Conservation (phyloP, 1,139 yeast species). For the Candida sanyaensis region DNA sequence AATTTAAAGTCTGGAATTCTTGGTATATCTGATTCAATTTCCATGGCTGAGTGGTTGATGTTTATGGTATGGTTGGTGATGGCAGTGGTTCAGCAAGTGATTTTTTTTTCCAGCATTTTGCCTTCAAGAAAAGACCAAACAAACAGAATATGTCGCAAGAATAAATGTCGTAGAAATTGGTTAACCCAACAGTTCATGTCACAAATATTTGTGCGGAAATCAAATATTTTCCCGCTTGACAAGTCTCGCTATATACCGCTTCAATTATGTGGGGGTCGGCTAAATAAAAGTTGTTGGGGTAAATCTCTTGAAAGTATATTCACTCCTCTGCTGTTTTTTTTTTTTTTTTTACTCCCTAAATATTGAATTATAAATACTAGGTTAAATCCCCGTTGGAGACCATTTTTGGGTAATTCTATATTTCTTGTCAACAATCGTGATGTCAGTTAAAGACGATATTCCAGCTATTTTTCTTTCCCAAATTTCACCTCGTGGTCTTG, state of each 20-base stretch:
- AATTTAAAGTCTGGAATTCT: conserved; percentile 79
- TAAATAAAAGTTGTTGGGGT: conserved; percentile 1
- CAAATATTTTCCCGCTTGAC: not conserved
- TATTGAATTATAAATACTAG: conserved; percentile 2
- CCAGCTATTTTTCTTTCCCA: conserved; percentile 46
- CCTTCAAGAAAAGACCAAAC: not conserved
- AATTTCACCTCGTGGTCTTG: conserved; percentile 52
- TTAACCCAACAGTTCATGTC: not conserved
- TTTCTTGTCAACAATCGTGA: conserved; percentile 1
- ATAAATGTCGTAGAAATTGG: not conserved
- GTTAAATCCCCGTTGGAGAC: not conserved
- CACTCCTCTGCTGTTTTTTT: not conserved
- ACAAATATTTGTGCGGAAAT: not conserved
- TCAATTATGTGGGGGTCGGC: conserved; percentile 1
- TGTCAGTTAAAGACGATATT: conserved; percentile 41
- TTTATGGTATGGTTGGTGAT: not conserved
- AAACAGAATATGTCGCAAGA: not conserved
- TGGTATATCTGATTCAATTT: conserved; percentile 49
- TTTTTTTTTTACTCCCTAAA: not conserved
- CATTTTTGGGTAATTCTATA: not conserved
- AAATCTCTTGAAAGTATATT: not conserved
- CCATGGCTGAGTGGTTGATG: conserved; percentile 24
- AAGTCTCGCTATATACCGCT: not conserved
- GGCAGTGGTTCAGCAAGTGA: not conserved
- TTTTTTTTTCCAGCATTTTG: not conserved